Evolutionary conservation across 495 filamentous ascomycete species (phyloP).

Genomic region (Hypoxylon rickii): DNA sequence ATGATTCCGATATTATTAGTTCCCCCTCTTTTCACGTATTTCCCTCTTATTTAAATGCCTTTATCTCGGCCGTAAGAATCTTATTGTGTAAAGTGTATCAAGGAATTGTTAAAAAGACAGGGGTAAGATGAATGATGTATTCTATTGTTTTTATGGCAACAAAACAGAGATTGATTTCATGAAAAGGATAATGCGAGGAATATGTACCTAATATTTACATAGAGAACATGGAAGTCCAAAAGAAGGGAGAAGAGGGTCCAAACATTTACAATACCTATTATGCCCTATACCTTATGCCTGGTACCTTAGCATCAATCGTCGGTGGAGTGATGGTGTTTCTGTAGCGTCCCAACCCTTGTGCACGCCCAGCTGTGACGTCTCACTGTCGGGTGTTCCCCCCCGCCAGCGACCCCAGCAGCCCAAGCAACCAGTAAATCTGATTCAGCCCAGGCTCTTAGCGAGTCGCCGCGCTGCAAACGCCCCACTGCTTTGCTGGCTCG

Average conservation of each 20-base stretch:
- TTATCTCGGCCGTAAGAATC: neutral
- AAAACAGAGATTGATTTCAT: neutral
- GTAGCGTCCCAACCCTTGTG: neutral
- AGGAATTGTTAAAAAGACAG: too few species aligned
- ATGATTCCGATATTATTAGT: conserved; percentile 19
- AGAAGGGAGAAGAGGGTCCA: neutral
- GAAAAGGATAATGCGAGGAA: too few species aligned
- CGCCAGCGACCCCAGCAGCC: neutral
- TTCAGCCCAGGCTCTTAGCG: conserved; percentile 31
- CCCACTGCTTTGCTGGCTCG: conserved; percentile 25
- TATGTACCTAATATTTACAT: too few species aligned
- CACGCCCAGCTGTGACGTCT: conserved; percentile 21
- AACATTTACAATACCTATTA: neutral
- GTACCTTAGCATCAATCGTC: neutral
- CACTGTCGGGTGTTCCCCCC: neutral
- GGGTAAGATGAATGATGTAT: too few species aligned
- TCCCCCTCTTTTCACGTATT: too few species aligned
- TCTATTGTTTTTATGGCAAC: neutral
- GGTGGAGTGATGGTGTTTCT: too few species aligned
- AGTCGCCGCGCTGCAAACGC: conserved; percentile 11
- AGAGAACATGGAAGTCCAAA: neutral
- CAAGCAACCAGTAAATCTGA: conserved; percentile 18
- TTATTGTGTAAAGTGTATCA: too few species aligned
- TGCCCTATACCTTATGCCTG: too few species aligned
- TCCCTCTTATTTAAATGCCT: too few species aligned